Base-by-base conservation (phyloP, 805 yeast species). In the Dipodascus geniculatus region DNA sequence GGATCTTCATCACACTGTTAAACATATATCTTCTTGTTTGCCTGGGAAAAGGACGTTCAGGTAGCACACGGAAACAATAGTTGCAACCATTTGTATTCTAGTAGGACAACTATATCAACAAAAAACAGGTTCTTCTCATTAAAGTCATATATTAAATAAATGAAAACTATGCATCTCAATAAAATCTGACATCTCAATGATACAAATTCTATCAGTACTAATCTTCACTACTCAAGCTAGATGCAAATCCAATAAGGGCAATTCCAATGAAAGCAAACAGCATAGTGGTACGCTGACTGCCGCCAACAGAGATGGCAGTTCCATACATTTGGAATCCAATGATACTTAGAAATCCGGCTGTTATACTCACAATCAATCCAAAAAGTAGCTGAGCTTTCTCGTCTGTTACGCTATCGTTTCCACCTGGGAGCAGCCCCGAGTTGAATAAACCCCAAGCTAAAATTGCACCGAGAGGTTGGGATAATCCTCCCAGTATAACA, bases 381-480 rank as follows among this genome's bases (percentile, higher is more conserved):
- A 84, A 81, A 1, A 79, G 64, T 47, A 70, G 63, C 22, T 53
- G 58, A 0, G 68, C 57, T 23, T 72, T 68, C 0, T 67, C 61
- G 42, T 67, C 63, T 35, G 69, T 62, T 23, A 61, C 62, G 23
- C 70, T 71, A 8, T 71, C 49, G 65, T 61, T 48, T 14, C 44
- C 44, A 4, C 44, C 44, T 3, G 44, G 44, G 14, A 38, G 8
- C 4, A 38, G 44, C 20, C 44, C 44, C 14, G 44, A 38, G 8
- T 16, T 17, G 53, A 78, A 69, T 31, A 84, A 71, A 3, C 77
- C 58, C 59, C 74, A 75, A 0, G 95, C 97, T 1, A 84, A 56
- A 0, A 83, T 60, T 0, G 96, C 98, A 20, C 99, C 99, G 17
- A 87, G 58, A 0, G 97, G 96, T 64, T 90, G 97, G 1, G 96